Evolutionary conservation across 306 rosid species (phyloP), one percentile per base, ranked within the genome.

Genomic region (Mimosa bimucronata): DNA sequence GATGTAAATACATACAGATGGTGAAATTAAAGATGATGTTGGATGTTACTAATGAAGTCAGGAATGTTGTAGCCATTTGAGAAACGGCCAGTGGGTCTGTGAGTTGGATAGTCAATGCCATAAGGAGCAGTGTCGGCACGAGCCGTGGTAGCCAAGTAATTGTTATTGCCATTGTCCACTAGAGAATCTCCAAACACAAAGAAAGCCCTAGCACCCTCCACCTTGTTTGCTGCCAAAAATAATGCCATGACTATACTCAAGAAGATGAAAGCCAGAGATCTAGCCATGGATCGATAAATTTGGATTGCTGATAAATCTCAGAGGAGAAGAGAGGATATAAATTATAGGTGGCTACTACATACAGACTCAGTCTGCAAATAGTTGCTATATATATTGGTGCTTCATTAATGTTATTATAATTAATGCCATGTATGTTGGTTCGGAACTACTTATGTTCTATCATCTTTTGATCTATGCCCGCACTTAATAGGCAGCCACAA

Each of bases 31-130:
- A 28, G 29, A 26, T 18, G 31, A 28, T 14, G n/a, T 7, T 9
- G 19, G 23, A 13, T 12, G 52, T 34, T 58, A 92, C 97, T 89
- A 90, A 92, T 87, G 68, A 92, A 73, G 62, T 92, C 97, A 45
- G 97, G 97, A 34, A 92, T 92, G 83, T 86, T 92, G 4, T 21
- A 73, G 85, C 97, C 97, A 74, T 92, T 92, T n/a, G 97, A 92
- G 75, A 92, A 92, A 73, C 97, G 97, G 70, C 97, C 97, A 7
- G 95, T 92, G 71, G 97, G 76, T 78, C 83, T 68, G 62, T 77
- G 86, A 74, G 86, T 77, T 4, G 97, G 97, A 70, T 80, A 88
- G 74, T 92, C 97, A 45, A 92, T 82, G 85, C 97, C 97, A 66
- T 92, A 92, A 64, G 97, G 97, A 40, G 86, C 86, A n/a, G 81